These are phyloP conservation scores for Martensiomyces pterosporus DNA, from an alignment of 192 early-diverging fungal genomes.

Conservation along the genomic window DNA sequence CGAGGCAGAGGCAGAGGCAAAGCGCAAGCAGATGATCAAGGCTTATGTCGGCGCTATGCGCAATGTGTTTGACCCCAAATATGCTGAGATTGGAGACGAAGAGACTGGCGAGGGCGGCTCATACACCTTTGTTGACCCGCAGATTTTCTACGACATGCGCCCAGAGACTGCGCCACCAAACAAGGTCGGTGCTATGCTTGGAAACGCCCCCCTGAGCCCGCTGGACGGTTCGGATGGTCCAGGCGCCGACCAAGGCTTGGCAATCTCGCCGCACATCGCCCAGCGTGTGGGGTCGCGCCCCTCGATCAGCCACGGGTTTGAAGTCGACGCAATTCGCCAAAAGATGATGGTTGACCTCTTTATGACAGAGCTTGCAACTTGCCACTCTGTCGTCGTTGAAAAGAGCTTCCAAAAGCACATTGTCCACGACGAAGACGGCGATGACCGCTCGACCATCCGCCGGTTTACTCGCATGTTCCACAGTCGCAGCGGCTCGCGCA, in stretches of 20 bases:
- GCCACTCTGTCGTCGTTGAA: slow-evolving; percentile 94
- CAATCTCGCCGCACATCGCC: slow-evolving; percentile 8
- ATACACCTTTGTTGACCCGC: slow-evolving; percentile 82
- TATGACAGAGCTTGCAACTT: slow-evolving; percentile 82
- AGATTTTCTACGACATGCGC: slow-evolving; percentile 70
- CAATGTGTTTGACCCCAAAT: slow-evolving; percentile 63
- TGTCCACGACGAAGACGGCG: slow-evolving; percentile 26
- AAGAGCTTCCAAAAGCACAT: slow-evolving; percentile 48
- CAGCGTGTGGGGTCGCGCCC: slow-evolving; percentile 40
- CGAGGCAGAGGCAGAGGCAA: slow-evolving; percentile 30
- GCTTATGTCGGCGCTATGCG: slow-evolving; percentile 57
- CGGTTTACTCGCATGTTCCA: slow-evolving; percentile 27
- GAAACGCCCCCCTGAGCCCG: slow-evolving; percentile 1
- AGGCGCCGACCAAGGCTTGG: neutral
- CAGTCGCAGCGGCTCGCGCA: slow-evolving; percentile 30
- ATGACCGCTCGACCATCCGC: slow-evolving; percentile 34
- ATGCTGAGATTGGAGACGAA: slow-evolving; percentile 56
- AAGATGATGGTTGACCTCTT: slow-evolving; percentile 56
- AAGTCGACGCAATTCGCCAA: slow-evolving; percentile 62
- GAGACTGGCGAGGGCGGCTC: slow-evolving; percentile 46
- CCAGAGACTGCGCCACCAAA: slow-evolving; percentile 38
- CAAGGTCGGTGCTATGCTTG: slow-evolving; percentile 4
- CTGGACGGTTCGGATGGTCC: slow-evolving; percentile 15
- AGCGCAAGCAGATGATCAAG: slow-evolving; percentile 49
- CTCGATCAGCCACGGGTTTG: slow-evolving; percentile 35